Evolutionary conservation across 805 yeast genomes (phyloP), one percentile per base, ranked within the genome.

Genomic region (Ogataea paraovalis): DNA sequence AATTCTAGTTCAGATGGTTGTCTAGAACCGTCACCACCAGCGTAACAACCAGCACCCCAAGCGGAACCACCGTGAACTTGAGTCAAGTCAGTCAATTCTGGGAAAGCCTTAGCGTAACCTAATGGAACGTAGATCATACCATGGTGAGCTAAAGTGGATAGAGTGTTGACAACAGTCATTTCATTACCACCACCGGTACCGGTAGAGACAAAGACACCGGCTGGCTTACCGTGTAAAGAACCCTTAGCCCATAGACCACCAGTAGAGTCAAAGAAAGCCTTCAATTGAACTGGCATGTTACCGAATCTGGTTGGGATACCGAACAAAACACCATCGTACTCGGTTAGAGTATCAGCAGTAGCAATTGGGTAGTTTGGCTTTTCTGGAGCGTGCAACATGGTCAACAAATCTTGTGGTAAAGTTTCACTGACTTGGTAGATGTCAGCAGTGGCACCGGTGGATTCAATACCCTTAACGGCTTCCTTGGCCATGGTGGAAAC

Each of bases 301-400:
- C 96, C 97, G 65, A 70, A 89, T 70, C 96, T 82, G 47, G 96
- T 85, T 61, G 96, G 95, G 57, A 86, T 67, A 65, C 97, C 97
- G 57, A 89, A 87, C 55, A 90, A 56, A 73, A 87, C 80, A 43
- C 90, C 96, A 62, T 90, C 96, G 73, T 83, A 85, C 53, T 74
- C 69, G 5, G 68, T 64, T 56, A 89, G 73, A 22, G 80, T 76
- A 16, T 79, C 85, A 13, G 66, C 58, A 19, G 86, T 73, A 44
- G 88, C 89, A 61, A 80, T 70, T 58, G 94, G 91, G 58, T 71
- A 75, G 51, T 76, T 70, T 53, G 85, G 82, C 64, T 80, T 82
- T 45, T 78, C 73, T 42, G 87, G 82, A 44, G 91, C 89, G 56
- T 79, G 77, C 72, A 87, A 68, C 51, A 62, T 48, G 16, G 61